These are phyloP conservation scores for Lentinula boryana DNA, from an alignment of 768 basidiomycete genomes.

Conservation along the genomic window DNA sequence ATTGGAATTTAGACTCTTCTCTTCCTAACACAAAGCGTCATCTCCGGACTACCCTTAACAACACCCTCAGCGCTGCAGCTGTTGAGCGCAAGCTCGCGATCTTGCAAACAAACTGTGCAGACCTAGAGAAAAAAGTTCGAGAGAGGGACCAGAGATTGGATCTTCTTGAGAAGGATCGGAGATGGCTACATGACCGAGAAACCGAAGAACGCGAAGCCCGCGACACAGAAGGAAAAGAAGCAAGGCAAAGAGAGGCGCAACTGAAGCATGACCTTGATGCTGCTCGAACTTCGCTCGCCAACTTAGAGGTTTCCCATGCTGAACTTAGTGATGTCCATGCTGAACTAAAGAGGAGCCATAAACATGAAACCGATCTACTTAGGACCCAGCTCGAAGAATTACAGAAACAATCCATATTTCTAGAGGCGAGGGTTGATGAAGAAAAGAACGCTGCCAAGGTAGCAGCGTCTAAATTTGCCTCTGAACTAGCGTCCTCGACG, in stretches of 20 bases:
- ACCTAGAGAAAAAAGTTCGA: not conserved
- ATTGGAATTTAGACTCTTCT: not conserved
- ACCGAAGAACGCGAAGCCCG: slow-evolving; percentile 1
- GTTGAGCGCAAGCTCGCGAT: slow-evolving; percentile 4
- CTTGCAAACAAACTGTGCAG: not conserved
- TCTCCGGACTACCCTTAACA: slow-evolving; percentile 3
- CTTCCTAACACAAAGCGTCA: slow-evolving; percentile 6
- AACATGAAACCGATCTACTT: not conserved
- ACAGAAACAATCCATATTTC: not conserved
- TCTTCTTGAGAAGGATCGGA: slow-evolving; percentile 3
- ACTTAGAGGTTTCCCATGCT: not conserved
- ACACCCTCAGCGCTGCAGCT: not conserved
- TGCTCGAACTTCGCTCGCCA: not conserved
- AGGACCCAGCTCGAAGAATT: not conserved
- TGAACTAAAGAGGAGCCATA: not conserved
- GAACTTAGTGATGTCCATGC: not conserved
- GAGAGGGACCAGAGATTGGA: slow-evolving; percentile 1
- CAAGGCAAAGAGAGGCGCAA: not conserved
- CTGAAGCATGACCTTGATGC: not conserved
- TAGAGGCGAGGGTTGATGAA: not conserved
- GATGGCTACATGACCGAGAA: slow-evolving; percentile 1
- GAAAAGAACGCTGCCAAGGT: not conserved
- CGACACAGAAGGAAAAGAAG: not conserved
- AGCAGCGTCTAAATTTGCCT: not conserved
- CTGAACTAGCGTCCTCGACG: not conserved